Evolutionary conservation across 768 basidiomycete species (phyloP), one percentile per base, ranked within the genome.

Genomic region (Lyophyllum decastes): DNA sequence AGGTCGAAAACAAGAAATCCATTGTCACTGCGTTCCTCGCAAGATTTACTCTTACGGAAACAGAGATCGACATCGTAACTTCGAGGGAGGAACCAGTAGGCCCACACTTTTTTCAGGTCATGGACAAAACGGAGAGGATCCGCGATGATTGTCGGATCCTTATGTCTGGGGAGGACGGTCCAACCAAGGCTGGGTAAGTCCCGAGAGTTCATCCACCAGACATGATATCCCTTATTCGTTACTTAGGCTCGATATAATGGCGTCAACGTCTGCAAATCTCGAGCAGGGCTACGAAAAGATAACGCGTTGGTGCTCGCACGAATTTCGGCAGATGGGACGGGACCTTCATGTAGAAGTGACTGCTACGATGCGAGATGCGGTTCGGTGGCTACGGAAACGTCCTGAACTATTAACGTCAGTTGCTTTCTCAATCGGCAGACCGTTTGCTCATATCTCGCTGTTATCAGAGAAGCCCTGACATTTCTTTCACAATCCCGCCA

Each of bases 271-370:
- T 0, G 78, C 85, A 9, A 82, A 92, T 60, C 84, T 98, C 45
- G 95, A 98, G 68, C 86, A 90, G 62, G 95, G 88, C 2, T 95
- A 92, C 72, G 87, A 92, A 57, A 98, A 97, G 74, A 84, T 95
- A 41, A 80, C 89, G 55, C 87, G 94, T 24, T 95, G 90, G 86
- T 85, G 88, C 69, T 82, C 87, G 0, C 88, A 89, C 66, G 92
- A 96, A 69, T 94, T 97, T 68, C 82, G 91, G 10, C 83, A 87
- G 60, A 84, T 90, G 61, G 89, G 88, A 6, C 81, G 85, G 27
- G 94, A 92, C 56, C 78, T 83, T 11, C 86, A 88, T 60, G 70
- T 93, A 16, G 90, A 95, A 72, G 86, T 93, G 0, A 77, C 74
- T 40, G 61, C 76, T 2, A 77, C 77, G 1, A 83, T 95, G 82